A percentile compares a stretch with the other conserved stretches of the same genome.
Evolutionary conservation across 768 basidiomycete genomes (phyloP).

Genomic region (Dentipellis sp.): DNA sequence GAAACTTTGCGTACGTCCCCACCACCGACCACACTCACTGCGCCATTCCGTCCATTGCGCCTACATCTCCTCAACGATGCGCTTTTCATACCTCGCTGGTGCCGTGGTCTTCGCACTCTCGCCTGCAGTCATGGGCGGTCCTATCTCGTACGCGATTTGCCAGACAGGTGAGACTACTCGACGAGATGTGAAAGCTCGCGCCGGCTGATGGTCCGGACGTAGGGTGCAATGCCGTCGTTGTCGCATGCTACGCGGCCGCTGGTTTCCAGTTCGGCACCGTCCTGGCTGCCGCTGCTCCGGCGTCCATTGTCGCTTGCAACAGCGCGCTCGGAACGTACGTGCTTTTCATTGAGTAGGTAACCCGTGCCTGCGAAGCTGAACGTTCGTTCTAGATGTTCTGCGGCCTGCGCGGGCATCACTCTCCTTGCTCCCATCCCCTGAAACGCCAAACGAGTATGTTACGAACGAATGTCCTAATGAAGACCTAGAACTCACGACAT

Average conservation of each 20-base stretch:
- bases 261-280: not conserved
- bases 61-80: not conserved
- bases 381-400: not conserved
- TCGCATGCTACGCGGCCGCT: not conserved
- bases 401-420: not conserved
- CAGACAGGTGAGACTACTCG: not conserved
- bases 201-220: not conserved
- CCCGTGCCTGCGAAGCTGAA: not conserved
- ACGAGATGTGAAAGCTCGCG: not conserved
- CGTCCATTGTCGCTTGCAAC: not conserved
- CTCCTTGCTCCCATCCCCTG: not conserved
- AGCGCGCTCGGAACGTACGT: not conserved
- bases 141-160: not conserved
- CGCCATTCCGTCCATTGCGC: not conserved
- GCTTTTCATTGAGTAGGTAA: not conserved
- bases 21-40: too few species aligned
- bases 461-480: too few species aligned
- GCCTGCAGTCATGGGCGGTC: not conserved
- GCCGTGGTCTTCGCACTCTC: not conserved
- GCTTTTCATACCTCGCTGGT: not conserved
- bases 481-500: too few species aligned
- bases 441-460: not conserved
- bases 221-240: not conserved
- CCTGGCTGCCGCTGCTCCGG: not conserved
- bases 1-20: too few species aligned